Percentiles rank a stretch among this genome's conserved stretches.
These are phyloP conservation scores for Quercus rubra DNA, from an alignment of 306 rosid genomes.

Conservation along the genomic window DNA sequence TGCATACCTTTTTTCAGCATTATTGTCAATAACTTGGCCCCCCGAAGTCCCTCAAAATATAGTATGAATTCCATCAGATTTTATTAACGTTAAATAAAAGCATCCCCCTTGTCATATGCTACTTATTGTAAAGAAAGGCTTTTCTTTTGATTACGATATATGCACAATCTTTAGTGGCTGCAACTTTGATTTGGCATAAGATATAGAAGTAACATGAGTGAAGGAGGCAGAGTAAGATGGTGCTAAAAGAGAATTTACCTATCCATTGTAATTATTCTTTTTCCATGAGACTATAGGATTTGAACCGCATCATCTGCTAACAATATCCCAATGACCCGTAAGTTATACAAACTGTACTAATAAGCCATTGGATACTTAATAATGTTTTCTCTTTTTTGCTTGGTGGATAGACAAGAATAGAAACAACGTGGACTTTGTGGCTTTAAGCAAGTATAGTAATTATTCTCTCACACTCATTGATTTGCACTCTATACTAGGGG, in stretches of 20 bases:
- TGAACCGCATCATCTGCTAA: too few relatives aligned
- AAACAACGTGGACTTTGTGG: background rate
- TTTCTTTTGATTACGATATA: background rate
- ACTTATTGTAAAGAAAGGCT: background rate
- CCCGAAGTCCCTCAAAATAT: background rate
- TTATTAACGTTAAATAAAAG: background rate
- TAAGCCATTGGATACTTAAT: background rate
- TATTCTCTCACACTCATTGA: too few relatives aligned
- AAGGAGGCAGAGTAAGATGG: background rate
- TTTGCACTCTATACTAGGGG: too few relatives aligned
- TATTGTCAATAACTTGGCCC: slow-evolving; percentile 11
- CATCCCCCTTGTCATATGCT: slow-evolving; percentile 3
- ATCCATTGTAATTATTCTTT: too few relatives aligned
- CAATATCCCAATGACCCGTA: too few relatives aligned
- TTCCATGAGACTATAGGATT: too few relatives aligned
- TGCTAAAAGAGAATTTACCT: too few relatives aligned
- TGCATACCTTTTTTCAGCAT: slow-evolving; percentile 12
- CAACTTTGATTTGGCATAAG: background rate
- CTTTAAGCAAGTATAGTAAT: too few relatives aligned
- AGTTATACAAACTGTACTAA: background rate
- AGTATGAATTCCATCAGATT: background rate
- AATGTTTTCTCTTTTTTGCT: background rate
- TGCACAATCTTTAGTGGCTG: background rate
- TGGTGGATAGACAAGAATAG: background rate
- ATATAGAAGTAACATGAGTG: background rate